phyloP scores from a whole-genome alignment of 768 basidiomycete species.

The Tephrocybe sp. region DNA sequence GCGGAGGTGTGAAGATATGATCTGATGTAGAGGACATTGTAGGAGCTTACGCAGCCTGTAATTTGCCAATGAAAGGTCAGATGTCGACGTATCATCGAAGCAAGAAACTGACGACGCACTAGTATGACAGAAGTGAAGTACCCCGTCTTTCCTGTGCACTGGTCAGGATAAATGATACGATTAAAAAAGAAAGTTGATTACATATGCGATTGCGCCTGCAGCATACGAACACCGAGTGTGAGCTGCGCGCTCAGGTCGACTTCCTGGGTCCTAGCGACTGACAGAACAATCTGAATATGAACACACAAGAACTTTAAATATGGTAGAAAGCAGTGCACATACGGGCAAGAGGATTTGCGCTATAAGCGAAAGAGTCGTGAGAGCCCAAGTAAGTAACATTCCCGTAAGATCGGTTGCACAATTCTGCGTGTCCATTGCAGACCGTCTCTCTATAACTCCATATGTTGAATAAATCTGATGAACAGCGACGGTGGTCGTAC shows the following conservation, averaged over 20 bases:
- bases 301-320: not conserved
- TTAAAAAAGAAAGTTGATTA: not conserved
- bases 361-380: constrained; percentile 13
- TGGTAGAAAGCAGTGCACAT: constrained; percentile 16
- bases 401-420: constrained; percentile 15
- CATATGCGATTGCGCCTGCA: not conserved
- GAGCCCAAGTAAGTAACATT: constrained; percentile 17
- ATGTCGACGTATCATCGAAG: constrained; percentile 14
- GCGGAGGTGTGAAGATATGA: not conserved
- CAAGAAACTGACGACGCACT: constrained; percentile 34
- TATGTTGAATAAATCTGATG: too few relatives aligned
- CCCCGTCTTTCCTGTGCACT: constrained; percentile 25
- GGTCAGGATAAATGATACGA: not conserved
- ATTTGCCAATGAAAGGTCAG: not conserved
- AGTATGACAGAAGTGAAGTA: constrained; percentile 69
- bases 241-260: constrained; percentile 25
- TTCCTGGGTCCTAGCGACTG: constrained; percentile 42
- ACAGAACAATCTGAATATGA: not conserved
- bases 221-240: too few relatives aligned
- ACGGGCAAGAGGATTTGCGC: constrained; percentile 39
- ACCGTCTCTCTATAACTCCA: constrained; percentile 25
- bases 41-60: constrained; percentile 33
- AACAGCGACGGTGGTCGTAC: not conserved
- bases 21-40: not conserved
- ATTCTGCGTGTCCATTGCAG: constrained; percentile 18